phyloP scores from a whole-genome alignment of 2,329 filamentous ascomycete species.

The Cyphellophora attinorum region DNA sequence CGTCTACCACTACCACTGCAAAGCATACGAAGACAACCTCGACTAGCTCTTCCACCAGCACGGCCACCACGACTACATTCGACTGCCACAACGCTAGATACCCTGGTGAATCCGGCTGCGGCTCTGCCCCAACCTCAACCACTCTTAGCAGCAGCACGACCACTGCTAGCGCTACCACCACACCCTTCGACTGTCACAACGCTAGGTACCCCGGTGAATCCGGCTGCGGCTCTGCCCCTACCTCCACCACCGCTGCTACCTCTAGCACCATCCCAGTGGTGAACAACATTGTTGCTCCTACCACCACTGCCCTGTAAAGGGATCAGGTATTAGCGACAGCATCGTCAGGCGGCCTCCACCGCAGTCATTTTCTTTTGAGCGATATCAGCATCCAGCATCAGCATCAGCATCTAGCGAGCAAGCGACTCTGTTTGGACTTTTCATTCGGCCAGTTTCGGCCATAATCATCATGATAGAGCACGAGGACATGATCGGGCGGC shows the following conservation, averaged over 20 bases:
- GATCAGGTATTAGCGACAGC: too few species aligned
- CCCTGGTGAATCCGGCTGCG: too few species aligned
- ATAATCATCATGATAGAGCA: too few species aligned
- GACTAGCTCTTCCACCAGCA: not conserved
- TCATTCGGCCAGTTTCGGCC: too few species aligned
- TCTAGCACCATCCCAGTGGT: not conserved
- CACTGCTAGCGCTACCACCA: not conserved
- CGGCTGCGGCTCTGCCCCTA: not conserved
- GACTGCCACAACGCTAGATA: too few species aligned
- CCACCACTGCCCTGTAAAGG: not conserved
- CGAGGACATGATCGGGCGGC: too few species aligned
- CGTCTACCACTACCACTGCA: conserved; percentile 3
- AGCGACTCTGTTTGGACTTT: too few species aligned
- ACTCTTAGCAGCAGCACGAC: not conserved
- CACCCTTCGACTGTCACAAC: not conserved
- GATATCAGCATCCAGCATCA: too few species aligned
- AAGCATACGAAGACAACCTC: not conserved
- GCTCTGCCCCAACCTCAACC: not conserved
- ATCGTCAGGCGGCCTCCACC: too few species aligned
- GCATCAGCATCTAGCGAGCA: too few species aligned
- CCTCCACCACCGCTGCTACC: not conserved
- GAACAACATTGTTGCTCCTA: too few species aligned
- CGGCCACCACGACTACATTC: not conserved
- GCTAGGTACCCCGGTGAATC: not conserved
- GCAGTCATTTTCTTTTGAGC: too few species aligned